Evolutionary conservation across 2,329 filamentous ascomycete species (phyloP).

Genomic region (Ophiocordyceps unilateralis): DNA sequence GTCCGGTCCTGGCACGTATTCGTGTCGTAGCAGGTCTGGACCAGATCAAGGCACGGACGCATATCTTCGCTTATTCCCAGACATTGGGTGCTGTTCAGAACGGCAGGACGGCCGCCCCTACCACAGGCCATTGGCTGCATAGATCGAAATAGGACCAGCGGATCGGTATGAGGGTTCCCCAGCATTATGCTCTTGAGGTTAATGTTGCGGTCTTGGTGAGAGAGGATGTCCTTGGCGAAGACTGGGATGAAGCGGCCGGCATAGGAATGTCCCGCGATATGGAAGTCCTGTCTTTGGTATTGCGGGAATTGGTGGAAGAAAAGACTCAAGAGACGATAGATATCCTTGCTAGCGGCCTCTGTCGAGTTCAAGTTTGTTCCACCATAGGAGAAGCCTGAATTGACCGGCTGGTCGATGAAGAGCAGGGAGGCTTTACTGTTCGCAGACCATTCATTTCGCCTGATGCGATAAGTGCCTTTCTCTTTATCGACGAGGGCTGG

Average conservation of each 20-base stretch:
- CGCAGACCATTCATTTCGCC: not conserved
- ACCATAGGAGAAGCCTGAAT: not conserved
- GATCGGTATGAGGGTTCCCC: constrained; percentile 90
- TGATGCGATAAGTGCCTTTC: not conserved
- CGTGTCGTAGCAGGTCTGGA: constrained; percentile 77
- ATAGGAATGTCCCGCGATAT: not conserved
- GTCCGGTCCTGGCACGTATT: constrained; percentile 34
- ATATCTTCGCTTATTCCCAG: constrained; percentile 80
- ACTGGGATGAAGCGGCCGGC: constrained; percentile 14
- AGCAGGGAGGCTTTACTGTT: not conserved
- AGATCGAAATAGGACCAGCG: constrained; percentile 69
- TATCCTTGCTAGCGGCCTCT: not conserved
- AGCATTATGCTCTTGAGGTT: constrained; percentile 91
- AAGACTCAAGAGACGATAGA: not conserved
- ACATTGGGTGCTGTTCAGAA: constrained; percentile 62
- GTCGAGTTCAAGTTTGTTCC: not conserved
- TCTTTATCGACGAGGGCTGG: not conserved
- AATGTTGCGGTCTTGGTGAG: constrained; percentile 91
- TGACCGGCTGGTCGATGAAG: not conserved
- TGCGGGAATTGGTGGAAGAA: not conserved
- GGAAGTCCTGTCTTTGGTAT: not conserved
- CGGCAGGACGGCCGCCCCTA: constrained; percentile 78
- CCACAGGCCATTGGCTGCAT: constrained; percentile 97
- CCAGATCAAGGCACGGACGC: constrained; percentile 72
- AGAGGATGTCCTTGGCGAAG: constrained; percentile 77